phyloP scores from a whole-genome alignment of 169 alveolate species.

The Cryptosporidium sp. region DNA sequence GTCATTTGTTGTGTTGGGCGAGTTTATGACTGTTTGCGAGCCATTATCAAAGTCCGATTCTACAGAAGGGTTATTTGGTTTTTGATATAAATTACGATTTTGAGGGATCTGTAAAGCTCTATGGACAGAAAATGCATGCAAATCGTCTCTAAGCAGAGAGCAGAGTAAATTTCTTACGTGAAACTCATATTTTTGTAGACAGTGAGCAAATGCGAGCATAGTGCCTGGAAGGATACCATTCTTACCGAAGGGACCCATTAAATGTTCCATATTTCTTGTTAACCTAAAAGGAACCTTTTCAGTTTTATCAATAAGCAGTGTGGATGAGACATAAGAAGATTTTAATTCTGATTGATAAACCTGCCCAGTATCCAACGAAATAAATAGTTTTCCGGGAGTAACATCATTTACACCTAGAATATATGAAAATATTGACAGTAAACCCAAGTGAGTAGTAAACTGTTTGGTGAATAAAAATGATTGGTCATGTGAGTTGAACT shows the following conservation, averaged over 20 bases:
- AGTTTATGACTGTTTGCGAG: neutral
- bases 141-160: slow-evolving; percentile 81
- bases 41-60: neutral
- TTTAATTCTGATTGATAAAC: slow-evolving; percentile 78
- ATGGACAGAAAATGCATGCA: slow-evolving; percentile 71
- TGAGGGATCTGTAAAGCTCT: slow-evolving; percentile 65
- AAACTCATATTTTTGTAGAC: slow-evolving; percentile 82
- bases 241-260: slow-evolving; percentile 87
- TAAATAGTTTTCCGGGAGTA: slow-evolving; percentile 77
- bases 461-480: slow-evolving; percentile 76
- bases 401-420: slow-evolving; percentile 77
- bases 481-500: slow-evolving; percentile 66
- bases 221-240: slow-evolving; percentile 87
- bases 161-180: slow-evolving; percentile 81
- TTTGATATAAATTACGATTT: slow-evolving; percentile 3
- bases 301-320: slow-evolving; percentile 54
- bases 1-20: neutral
- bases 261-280: slow-evolving; percentile 83
- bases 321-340: slow-evolving; percentile 75
- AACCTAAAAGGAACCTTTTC: slow-evolving; percentile 83
- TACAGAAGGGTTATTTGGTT: neutral
- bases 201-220: slow-evolving; percentile 82
- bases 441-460: slow-evolving; percentile 78
- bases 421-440: slow-evolving; percentile 75
- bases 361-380: slow-evolving; percentile 78